Base-by-base conservation (phyloP, 352 stramenopile genomes). In the Pythium phragmitis region DNA sequence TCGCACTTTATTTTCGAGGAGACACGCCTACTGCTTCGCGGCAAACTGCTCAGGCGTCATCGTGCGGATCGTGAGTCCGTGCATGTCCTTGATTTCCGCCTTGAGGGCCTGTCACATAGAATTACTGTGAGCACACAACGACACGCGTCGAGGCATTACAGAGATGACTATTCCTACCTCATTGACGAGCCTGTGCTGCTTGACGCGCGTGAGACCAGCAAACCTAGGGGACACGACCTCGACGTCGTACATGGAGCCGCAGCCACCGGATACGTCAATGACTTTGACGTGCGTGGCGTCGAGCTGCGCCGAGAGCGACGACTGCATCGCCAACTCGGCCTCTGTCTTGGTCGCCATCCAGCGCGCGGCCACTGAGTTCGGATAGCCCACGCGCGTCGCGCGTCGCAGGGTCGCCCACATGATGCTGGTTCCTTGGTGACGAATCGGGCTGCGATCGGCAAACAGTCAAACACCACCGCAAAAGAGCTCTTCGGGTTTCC, bases 191-290 rank as follows among this genome's bases (percentile, higher is more conserved):
- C 89, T 80, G 67, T 94, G 86, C 73, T 96, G 88, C 73, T 92
- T 91, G 68, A 96, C 82, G 65, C 85, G 88, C 65, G 77, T 84
- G 68, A 95, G 81, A 23, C 87, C 87, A 4, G 69, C 70, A 33
- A 96, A 96, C 43, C 82, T 75, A 34, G 84, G 60, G 17, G 89
- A 96, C 36, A 78, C 84, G 21, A 96, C 85, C 61, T 95, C 80
- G 42, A 96, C 80, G 64, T 96, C 77, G 68, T 89, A 96, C 85
- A 95, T 95, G 65, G 85, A 88, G 59, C 89, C 89, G 61, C 89
- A 96, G 58, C 89, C 89, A 57, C 89, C 89, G 17, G 88, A 96
- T 28, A 96, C 85, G 70, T 96, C 88, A 23, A 80, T 76, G 26
- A 96, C 87, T 50, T 91, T 89, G 53, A 95, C 86, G 70, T 95